Percentiles rank a stretch among this genome's conserved stretches.
Evolutionary conservation across 2,329 filamentous ascomycete species (phyloP).

Genomic region (Aquanectria penicillioides): DNA sequence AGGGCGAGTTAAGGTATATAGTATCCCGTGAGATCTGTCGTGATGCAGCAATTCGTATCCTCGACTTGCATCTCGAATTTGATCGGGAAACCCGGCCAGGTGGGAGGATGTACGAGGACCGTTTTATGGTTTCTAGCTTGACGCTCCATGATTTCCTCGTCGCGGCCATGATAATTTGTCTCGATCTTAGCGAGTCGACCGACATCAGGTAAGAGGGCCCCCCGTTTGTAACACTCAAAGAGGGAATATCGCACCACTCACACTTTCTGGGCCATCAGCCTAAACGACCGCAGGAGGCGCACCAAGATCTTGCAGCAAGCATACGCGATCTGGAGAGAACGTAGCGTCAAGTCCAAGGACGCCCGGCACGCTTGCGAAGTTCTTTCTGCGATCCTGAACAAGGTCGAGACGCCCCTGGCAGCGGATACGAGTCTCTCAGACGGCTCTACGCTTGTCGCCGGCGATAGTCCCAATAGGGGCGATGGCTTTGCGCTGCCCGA

Average conservation of each 20-base stretch:
- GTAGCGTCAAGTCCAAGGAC: conserved; percentile 51
- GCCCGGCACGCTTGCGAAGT: conserved; percentile 55
- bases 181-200: conserved; percentile 56
- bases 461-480: not conserved
- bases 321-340: conserved; percentile 55
- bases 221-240: not conserved
- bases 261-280: conserved; percentile 20
- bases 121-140: conserved; percentile 63
- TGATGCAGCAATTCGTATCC: conserved; percentile 54
- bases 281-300: conserved; percentile 47
- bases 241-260: not conserved
- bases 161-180: conserved; percentile 68
- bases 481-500: conserved; percentile 9
- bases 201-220: conserved; percentile 46
- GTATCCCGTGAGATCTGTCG: conserved; percentile 54
- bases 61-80: conserved; percentile 59
- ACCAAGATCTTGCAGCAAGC: conserved; percentile 51
- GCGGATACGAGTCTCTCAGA: conserved; percentile 9
- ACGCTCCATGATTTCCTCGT: conserved; percentile 67
- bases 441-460: conserved; percentile 13
- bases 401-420: conserved; percentile 40
- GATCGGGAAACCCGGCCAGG: conserved; percentile 57
- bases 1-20: conserved; percentile 49
- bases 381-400: conserved; percentile 54
- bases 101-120: conserved; percentile 61